phyloP scores from a whole-genome alignment of 2,329 filamentous ascomycete genomes.

The Ceratocystiopsis brevicomis region DNA sequence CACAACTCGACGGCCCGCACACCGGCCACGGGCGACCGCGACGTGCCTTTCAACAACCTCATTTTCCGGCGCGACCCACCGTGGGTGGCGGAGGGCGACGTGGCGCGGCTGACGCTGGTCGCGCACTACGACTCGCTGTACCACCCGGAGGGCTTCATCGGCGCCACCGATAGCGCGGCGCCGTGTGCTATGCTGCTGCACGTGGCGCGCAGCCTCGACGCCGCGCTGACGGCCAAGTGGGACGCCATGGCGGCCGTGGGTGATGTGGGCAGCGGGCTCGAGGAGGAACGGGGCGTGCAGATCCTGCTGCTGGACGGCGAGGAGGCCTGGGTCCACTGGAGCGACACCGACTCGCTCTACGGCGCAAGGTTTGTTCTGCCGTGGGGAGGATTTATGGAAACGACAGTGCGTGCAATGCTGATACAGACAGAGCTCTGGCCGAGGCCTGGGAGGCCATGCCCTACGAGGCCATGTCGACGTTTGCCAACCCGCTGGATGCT shows the following conservation, averaged over 20 bases:
- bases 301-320: conserved; percentile 84
- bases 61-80: conserved; percentile 79
- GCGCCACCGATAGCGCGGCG: conserved; percentile 81
- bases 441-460: conserved; percentile 56
- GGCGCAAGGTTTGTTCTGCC: conserved; percentile 49
- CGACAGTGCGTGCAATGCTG: too few species aligned
- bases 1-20: conserved; percentile 85
- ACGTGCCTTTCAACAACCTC: conserved; percentile 72
- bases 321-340: conserved; percentile 76
- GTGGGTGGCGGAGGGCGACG: conserved; percentile 54
- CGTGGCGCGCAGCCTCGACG: conserved; percentile 61
- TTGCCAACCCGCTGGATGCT: conserved; percentile 52
- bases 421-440: conserved; percentile 41
- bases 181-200: conserved; percentile 91
- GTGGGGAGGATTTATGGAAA: too few species aligned
- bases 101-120: conserved; percentile 65
- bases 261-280: conserved; percentile 33
- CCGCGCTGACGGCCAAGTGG: conserved; percentile 68
- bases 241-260: conserved; percentile 45
- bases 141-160: conserved; percentile 68
- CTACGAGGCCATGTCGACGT: conserved; percentile 56
- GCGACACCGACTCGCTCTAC: conserved; percentile 66
- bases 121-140: conserved; percentile 88
- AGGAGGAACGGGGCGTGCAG: conserved; percentile 68
- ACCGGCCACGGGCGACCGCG: conserved; percentile 48